A percentile compares a stretch with the other conserved stretches of the same genome.
Evolutionary conservation across 2,329 filamentous ascomycete genomes (phyloP).

Genomic region (Cyanodermella asteris): DNA sequence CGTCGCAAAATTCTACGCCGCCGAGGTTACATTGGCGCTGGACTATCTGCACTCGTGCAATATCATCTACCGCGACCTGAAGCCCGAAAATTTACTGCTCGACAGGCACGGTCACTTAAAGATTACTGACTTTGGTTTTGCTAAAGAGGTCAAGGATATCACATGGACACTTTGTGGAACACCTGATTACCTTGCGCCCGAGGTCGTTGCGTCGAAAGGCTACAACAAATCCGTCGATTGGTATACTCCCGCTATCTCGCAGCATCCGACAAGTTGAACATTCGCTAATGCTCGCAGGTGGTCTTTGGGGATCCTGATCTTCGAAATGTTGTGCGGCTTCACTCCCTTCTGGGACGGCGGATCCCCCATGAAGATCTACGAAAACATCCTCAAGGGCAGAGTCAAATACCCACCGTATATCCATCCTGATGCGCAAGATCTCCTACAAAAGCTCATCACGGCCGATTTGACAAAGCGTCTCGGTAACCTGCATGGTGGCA

Average conservation of each 20-base stretch:
- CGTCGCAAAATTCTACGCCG: slow-evolving; percentile 96
- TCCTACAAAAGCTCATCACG: slow-evolving; percentile 83
- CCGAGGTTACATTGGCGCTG: slow-evolving; percentile 83
- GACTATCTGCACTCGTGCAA: slow-evolving; percentile 89
- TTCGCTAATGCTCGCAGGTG: slow-evolving; percentile 43
- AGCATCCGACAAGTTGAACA: slow-evolving; percentile 1
- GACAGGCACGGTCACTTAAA: slow-evolving; percentile 88
- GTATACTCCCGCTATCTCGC: slow-evolving; percentile 31
- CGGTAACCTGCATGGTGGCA: slow-evolving; percentile 79
- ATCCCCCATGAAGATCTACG: slow-evolving; percentile 97
- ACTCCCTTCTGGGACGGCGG: slow-evolving; percentile 98
- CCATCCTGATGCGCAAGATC: slow-evolving; percentile 78
- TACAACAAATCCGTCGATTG: slow-evolving; percentile 99
- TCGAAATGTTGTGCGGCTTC: slow-evolving; percentile 98
- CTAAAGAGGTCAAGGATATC: slow-evolving; percentile 94
- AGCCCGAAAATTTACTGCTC: slow-evolving; percentile 80
- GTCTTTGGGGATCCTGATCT: slow-evolving; percentile 94
- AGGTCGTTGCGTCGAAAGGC: slow-evolving; percentile 96
- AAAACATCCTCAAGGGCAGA: slow-evolving; percentile 89
- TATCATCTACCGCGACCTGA: slow-evolving; percentile 95
- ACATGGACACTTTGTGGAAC: slow-evolving; percentile 98
- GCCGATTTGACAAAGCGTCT: slow-evolving; percentile 83
- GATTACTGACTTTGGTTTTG: slow-evolving; percentile 96
- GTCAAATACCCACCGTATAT: slow-evolving; percentile 96
- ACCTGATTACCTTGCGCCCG: slow-evolving; percentile 88